Percentiles rank a stretch among this genome's conserved stretches.
Conservation (phyloP, 345 rosid genomes). For the Salix udensis region DNA sequence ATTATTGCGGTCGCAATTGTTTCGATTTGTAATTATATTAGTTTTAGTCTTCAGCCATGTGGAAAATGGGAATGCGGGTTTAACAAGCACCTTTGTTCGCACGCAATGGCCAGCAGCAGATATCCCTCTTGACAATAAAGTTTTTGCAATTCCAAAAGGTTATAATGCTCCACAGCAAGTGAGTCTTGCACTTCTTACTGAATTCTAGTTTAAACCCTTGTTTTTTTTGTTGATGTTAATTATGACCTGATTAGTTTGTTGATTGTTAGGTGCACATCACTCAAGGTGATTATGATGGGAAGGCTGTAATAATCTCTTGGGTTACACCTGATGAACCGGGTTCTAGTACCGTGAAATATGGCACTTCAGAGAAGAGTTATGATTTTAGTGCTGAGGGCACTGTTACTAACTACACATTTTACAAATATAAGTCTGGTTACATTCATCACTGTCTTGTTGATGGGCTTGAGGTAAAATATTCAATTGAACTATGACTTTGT, state of each 20-base stretch:
- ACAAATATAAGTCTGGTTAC: conserved; percentile 43
- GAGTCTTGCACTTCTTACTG: not conserved
- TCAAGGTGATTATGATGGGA: conserved; percentile 44
- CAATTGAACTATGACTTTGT: not conserved
- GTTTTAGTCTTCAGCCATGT: not conserved
- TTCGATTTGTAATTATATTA: not conserved
- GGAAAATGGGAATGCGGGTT: conserved; percentile 23
- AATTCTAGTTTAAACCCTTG: not conserved
- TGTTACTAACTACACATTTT: conserved; percentile 30
- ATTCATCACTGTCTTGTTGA: conserved; percentile 45
- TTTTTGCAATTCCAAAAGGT: conserved; percentile 39
- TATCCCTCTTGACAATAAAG: conserved; percentile 40
- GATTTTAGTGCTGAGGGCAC: conserved; percentile 24
- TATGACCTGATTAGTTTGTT: not conserved
- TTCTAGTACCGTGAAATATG: conserved; percentile 28
- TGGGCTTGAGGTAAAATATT: conserved; percentile 30
- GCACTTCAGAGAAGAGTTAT: conserved; percentile 25
- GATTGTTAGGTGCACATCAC: conserved; percentile 39
- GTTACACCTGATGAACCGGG: conserved; percentile 28
- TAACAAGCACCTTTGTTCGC: conserved; percentile 40
- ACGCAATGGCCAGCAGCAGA: conserved; percentile 29
- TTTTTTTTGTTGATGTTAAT: not conserved
- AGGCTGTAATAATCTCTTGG: conserved; percentile 48
- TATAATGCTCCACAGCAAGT: conserved; percentile 48
- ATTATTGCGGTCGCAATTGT: not conserved